Evolutionary conservation across 805 yeast species (phyloP).

Genomic region (Pichia manshurica): DNA sequence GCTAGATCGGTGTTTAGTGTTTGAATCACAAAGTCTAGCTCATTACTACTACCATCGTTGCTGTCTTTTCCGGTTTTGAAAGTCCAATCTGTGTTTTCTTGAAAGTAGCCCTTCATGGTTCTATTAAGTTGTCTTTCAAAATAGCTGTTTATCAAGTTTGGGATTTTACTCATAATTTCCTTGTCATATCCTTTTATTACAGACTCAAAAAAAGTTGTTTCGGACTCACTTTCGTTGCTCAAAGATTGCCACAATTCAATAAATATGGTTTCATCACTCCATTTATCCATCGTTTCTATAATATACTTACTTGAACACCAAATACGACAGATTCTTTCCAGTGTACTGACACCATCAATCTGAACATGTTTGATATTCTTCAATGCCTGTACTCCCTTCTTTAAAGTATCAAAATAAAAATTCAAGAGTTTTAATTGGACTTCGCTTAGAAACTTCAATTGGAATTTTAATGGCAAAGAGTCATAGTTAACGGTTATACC

Average conservation of each 20-base stretch:
- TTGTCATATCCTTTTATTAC: constrained; percentile 34
- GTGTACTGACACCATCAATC: constrained; percentile 20
- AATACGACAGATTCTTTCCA: constrained; percentile 39
- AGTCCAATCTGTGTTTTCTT: constrained; percentile 27
- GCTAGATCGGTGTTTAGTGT: constrained; percentile 25
- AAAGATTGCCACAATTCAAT: constrained; percentile 37
- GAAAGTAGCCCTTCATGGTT: constrained; percentile 34
- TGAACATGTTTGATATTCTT: constrained; percentile 29
- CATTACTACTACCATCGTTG: constrained; percentile 20
- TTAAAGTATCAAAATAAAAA: constrained; percentile 40
- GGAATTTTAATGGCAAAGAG: constrained; percentile 45
- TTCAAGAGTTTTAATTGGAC: constrained; percentile 56
- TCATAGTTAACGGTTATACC: constrained; percentile 50
- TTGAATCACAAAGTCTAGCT: constrained; percentile 24
- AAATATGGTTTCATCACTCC: constrained; percentile 41
- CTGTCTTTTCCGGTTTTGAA: not conserved
- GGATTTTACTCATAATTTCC: constrained; percentile 28
- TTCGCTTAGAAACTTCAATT: constrained; percentile 49
- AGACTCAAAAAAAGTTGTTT: constrained; percentile 40
- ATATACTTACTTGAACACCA: constrained; percentile 34
- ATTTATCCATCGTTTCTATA: constrained; percentile 33
- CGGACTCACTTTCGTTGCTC: constrained; percentile 15
- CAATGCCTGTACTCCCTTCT: constrained; percentile 38
- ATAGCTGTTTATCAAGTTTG: constrained; percentile 26
- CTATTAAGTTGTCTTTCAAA: constrained; percentile 34